Conservation (phyloP, 768 basidiomycete species). For the Sporobolomyces pararoseus region DNA sequence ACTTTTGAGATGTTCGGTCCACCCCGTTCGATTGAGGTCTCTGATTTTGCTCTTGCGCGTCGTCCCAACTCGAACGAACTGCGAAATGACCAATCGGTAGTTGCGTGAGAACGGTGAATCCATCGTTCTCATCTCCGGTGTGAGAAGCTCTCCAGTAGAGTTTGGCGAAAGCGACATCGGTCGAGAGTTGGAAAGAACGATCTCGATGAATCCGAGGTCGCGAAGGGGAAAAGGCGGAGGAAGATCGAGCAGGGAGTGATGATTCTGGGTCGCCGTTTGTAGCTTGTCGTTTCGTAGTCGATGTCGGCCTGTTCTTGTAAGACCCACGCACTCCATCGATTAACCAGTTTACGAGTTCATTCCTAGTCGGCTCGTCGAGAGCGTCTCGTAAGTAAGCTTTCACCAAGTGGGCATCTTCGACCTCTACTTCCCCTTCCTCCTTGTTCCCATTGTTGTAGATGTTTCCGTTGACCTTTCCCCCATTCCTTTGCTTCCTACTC, state of each 20-base stretch:
- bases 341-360: constrained; percentile 1
- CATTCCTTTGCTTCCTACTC: not conserved
- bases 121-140: constrained; percentile 1
- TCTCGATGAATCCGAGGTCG: constrained; percentile 1
- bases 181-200: constrained; percentile 3
- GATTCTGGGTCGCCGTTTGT: no score
- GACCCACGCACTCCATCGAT: constrained; percentile 5
- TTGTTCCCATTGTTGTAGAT: not conserved
- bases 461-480: not conserved
- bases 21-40: not conserved
- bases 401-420: not conserved
- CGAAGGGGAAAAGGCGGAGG: not conserved
- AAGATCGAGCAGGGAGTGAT: not conserved
- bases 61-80: constrained; percentile 1
- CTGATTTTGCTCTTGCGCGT: not conserved
- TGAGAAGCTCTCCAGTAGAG: constrained; percentile 14
- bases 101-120: constrained; percentile 26
- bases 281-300: not conserved
- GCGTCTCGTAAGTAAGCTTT: constrained; percentile 4
- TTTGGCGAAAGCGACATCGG: constrained; percentile 13
- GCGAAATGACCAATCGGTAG: constrained; percentile 18
- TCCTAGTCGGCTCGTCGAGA: not conserved
- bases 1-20: not conserved
- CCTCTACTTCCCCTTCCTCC: not conserved
- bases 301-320: not conserved